Base-by-base conservation (phyloP, 108 stramenopile species). In the Bacterosira constricta region DNA sequence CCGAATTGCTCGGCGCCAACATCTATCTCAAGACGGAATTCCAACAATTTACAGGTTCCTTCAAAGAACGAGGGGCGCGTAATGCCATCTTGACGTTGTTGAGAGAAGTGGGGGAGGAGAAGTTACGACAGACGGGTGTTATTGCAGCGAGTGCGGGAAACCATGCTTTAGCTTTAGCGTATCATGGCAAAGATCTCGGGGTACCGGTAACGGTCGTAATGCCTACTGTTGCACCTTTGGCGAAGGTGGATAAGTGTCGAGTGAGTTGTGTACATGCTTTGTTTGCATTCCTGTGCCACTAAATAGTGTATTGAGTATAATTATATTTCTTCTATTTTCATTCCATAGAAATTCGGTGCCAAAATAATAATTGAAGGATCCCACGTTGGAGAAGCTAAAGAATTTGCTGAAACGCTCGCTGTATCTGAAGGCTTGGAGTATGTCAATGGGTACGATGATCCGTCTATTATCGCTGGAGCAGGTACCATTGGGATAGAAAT, bases 401-500 rank as follows among this genome's bases (percentile, higher is more conserved):
- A 77, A 29, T 79, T 75, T 44, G 97, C 97, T 20, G 90, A 95
- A 45, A 69, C 63, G 12, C 60, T 93, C 6, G 80, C 83, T 13
- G 71, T 69, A 30, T 70, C 83, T 18, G 76, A 95, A 47, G 83
- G 81, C 1, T 66, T 91, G 38, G 75, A 73, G 15, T 98, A 98
- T 71, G 70, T 98, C 12, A 98, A 98, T 70, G 98, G 98, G 1
- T 99, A 99, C 75, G 97, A 99, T 82, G 96, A 99, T 78, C 92
- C 92, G n/a, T 80, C 94, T 36, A 96, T 99, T 77, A 75, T 96
- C 20, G 98, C 98, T 3, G 98, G 98, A 21, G 98, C 98, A 3
- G 98, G 98, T 27, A 97, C 98, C n/a, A 95, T 99, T 47, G 98
- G 97, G 3, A 89, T 96, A 21, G 98, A 98, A 83, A 94, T 98